Percentiles rank a stretch among this genome's conserved stretches.
Conservation (phyloP, 2,329 filamentous ascomycete species). For the Scorias spongiosa region DNA sequence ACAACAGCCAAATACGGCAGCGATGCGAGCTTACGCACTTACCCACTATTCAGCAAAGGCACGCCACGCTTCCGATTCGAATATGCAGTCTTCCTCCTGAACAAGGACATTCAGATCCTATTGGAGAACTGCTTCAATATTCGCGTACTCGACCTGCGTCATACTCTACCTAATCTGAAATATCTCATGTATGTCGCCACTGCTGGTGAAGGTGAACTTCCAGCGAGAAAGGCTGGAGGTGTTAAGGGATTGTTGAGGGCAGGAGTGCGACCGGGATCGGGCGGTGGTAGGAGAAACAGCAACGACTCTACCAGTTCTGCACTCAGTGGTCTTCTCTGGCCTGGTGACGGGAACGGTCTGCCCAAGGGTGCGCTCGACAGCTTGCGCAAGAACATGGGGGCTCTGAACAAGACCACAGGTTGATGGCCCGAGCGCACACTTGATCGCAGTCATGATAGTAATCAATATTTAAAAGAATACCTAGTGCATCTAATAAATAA, state of each 20-base stretch:
- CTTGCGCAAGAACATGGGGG: constrained; percentile 3
- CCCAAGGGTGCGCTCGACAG: constrained; percentile 15
- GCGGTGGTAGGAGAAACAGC: constrained; percentile 6
- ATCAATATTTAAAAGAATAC: background rate
- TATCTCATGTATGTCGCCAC: constrained; percentile 83
- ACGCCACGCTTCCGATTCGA: constrained; percentile 76
- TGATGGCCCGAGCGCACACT: background rate
- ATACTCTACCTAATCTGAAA: constrained; percentile 85
- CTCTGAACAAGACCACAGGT: background rate
- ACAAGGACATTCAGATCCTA: constrained; percentile 76
- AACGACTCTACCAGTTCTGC: constrained; percentile 11
- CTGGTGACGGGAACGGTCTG: constrained; percentile 4
- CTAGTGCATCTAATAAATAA: too few relatives aligned
- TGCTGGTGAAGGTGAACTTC: constrained; percentile 53
- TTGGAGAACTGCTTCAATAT: constrained; percentile 49
- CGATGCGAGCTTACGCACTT: constrained; percentile 30
- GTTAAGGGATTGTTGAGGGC: constrained; percentile 29
- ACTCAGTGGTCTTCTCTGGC: constrained; percentile 11
- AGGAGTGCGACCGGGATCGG: constrained; percentile 5
- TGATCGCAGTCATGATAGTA: background rate
- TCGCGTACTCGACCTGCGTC: constrained; percentile 73
- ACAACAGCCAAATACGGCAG: constrained; percentile 8
- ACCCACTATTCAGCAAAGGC: constrained; percentile 62
- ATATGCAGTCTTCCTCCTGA: constrained; percentile 90
- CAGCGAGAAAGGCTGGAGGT: constrained; percentile 39